Conservation (phyloP, 78 protist genomes). For the Cyanophora paradoxa region DNA sequence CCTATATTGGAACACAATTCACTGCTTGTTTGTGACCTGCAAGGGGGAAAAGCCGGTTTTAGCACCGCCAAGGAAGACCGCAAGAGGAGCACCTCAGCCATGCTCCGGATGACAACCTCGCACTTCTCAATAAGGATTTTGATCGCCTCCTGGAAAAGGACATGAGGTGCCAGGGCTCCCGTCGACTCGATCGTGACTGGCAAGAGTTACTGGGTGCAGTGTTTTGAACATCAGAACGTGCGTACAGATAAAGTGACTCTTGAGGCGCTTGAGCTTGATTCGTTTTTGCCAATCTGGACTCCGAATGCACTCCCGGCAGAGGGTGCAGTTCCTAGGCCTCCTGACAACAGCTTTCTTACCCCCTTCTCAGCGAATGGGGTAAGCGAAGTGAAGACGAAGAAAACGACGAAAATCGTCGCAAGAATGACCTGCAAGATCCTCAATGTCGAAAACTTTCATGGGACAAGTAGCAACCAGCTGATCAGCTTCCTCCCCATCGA, state of each 20-base stretch:
- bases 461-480: conserved; percentile 55
- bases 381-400: background rate
- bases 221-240: background rate
- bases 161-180: conserved; percentile 45
- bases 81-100: too few relatives aligned
- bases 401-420: background rate
- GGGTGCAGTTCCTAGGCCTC: conserved; percentile 13
- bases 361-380: background rate
- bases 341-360: background rate
- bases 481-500: conserved; percentile 63
- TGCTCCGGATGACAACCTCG: background rate
- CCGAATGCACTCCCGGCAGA: conserved; percentile 20
- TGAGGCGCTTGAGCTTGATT: conserved; percentile 47
- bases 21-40: too few relatives aligned
- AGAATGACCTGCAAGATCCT: conserved; percentile 32
- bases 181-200: conserved; percentile 60
- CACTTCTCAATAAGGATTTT: background rate
- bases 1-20: too few relatives aligned
- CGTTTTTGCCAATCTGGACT: background rate
- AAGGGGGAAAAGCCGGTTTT: too few relatives aligned
- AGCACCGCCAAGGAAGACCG: too few relatives aligned
- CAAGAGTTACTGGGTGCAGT: background rate
- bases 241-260: conserved; percentile 85
- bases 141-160: conserved; percentile 20
- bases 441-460: conserved; percentile 79